Conservation (phyloP, 805 yeast genomes). For the Clavispora asparagi region DNA sequence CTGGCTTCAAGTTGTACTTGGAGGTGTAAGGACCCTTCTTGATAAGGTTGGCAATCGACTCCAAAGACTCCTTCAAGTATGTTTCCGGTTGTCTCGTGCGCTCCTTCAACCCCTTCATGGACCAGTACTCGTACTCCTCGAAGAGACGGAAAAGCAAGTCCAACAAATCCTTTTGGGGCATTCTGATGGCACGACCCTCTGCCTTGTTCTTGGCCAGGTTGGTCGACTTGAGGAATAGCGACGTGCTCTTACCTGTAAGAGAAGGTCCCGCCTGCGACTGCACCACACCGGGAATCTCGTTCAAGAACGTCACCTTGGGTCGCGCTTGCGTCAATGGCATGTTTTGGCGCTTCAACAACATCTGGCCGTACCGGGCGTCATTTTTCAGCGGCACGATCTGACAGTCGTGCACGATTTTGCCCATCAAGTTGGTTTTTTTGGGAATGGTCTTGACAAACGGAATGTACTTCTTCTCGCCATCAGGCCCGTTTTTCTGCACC, state of each 20-base stretch:
- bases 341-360: slow-evolving; percentile 48
- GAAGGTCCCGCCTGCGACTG: slow-evolving; percentile 85
- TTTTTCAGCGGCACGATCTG: slow-evolving; percentile 73
- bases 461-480: slow-evolving; percentile 40
- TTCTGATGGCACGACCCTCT: slow-evolving; percentile 88
- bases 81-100: slow-evolving; percentile 94
- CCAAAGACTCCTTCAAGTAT: slow-evolving; percentile 85
- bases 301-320: slow-evolving; percentile 64
- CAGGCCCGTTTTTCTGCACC: slow-evolving; percentile 27
- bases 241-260: slow-evolving; percentile 60
- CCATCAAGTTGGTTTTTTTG: slow-evolving; percentile 77
- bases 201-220: slow-evolving; percentile 40
- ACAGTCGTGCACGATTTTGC: slow-evolving; percentile 90
- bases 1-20: slow-evolving; percentile 85
- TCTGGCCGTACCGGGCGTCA: slow-evolving; percentile 66
- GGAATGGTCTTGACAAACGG: slow-evolving; percentile 88
- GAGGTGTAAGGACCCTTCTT: slow-evolving; percentile 95
- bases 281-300: slow-evolving; percentile 81
- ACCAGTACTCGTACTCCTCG: slow-evolving; percentile 96
- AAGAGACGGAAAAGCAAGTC: slow-evolving; percentile 84
- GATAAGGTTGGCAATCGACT: slow-evolving; percentile 80
- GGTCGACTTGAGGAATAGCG: slow-evolving; percentile 54
- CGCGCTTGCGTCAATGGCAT: slow-evolving; percentile 42
- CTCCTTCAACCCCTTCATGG: slow-evolving; percentile 88
- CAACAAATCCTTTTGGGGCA: slow-evolving; percentile 88